Evolutionary conservation across 306 rosid genomes (phyloP).

Genomic region (Potentilla sterilis): DNA sequence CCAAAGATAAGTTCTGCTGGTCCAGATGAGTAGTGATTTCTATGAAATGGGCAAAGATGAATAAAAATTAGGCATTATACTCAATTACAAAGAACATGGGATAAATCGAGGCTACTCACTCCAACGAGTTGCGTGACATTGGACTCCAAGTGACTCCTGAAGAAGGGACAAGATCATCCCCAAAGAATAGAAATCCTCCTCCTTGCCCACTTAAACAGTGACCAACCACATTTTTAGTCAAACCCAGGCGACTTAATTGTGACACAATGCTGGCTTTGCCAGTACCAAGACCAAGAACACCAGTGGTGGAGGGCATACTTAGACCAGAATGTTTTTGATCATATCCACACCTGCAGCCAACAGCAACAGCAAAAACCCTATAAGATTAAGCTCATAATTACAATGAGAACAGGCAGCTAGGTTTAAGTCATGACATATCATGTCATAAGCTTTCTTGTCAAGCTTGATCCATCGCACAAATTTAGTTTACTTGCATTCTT

Average conservation of each 20-base stretch:
- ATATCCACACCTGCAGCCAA: conserved; percentile 64
- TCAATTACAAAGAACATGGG: conserved; percentile 12
- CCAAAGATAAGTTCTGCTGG: conserved; percentile 61
- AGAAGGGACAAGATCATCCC: conserved; percentile 49
- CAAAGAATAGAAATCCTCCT: conserved; percentile 80
- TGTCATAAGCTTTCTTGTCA: background rate
- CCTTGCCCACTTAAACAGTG: conserved; percentile 64
- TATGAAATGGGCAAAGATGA: conserved; percentile 9
- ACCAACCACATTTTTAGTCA: conserved; percentile 49
- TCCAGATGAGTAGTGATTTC: conserved; percentile 61
- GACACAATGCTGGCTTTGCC: conserved; percentile 53
- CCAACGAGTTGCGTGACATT: conserved; percentile 26
- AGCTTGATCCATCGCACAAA: background rate
- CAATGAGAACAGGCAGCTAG: background rate
- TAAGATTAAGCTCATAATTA: background rate
- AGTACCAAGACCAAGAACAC: conserved; percentile 80
- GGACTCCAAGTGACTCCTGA: conserved; percentile 62
- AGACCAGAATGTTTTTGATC: conserved; percentile 41
- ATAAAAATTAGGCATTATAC: background rate
- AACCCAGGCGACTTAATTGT: conserved; percentile 47
- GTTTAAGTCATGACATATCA: background rate
- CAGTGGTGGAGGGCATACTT: conserved; percentile 40
- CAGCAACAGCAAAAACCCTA: background rate
- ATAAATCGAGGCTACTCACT: conserved; percentile 38
- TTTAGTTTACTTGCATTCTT: background rate